Evolutionary conservation across 2,329 filamentous ascomycete species (phyloP), one percentile per base, ranked within the genome.

Genomic region (Colletotrichum sp.): DNA sequence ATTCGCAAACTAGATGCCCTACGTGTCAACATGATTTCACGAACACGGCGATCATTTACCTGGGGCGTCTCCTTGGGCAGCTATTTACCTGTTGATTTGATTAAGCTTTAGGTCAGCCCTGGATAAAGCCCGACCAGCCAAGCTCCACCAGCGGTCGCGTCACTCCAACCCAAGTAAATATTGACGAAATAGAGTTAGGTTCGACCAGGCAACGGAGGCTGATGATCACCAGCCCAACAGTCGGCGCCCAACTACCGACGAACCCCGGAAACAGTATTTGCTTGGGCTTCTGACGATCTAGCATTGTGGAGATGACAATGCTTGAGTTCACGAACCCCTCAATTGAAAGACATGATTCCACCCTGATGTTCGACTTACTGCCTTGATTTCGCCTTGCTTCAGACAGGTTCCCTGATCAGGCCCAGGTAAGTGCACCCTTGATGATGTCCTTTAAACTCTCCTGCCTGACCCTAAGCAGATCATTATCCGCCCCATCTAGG

Each of bases 341-440:
- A 21, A 52, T 52, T 52, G n/a, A 52, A 52, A 52, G 44, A 21
- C 44, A 52, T 49, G 0, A 0, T 49, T 0, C n/a, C 2, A 49
- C 44, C n/a, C n/a, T 0, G 0, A 21, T 1, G 44, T 0, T 4
- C 2, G n/a, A 49, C 4, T n/a, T 21, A 21, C n/a, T 21, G 44
- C 44, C 44, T 52, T 52, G 44, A 21, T 52, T 13, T 2, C 44
- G 44, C 44, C 44, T 13, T 13, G 10, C n/a, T 49, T 3, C 44
- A 49, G 44, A 49, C n/a, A 49, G 10, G 3, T 21, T 21, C 44
- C 44, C 6, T 49, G n/a, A 4, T 49, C 1, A 52, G n/a, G n/a
- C 44, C 10, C 44, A 52, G n/a, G n/a, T 52, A 52, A 49, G 44
- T 6, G 10, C 44, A 52, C 44, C n/a, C 44, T 21, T 52, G 44